phyloP scores from a whole-genome alignment of 2,329 filamentous ascomycete genomes.

The Alternaria ethzedia region DNA sequence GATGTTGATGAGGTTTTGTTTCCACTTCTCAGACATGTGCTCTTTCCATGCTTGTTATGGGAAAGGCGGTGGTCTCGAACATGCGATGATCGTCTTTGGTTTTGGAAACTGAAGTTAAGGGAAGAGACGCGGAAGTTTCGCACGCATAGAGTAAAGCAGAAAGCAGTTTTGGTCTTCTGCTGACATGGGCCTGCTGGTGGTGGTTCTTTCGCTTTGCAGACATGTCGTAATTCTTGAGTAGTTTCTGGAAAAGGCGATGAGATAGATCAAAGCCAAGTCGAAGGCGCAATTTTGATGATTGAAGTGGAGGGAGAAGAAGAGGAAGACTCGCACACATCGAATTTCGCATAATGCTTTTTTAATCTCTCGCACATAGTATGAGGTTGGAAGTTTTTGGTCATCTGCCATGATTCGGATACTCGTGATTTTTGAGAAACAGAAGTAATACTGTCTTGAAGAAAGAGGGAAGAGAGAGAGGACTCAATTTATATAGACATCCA shows the following conservation, averaged over 20 bases:
- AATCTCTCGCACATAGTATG: neutral
- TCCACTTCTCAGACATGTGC: neutral
- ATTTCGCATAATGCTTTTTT: neutral
- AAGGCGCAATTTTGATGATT: neutral
- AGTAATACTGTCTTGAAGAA: neutral
- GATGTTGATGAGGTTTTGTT: neutral
- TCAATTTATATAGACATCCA: neutral
- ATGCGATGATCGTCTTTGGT: too few species aligned
- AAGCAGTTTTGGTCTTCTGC: neutral
- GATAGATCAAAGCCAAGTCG: neutral
- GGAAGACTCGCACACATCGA: neutral
- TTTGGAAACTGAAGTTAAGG: neutral
- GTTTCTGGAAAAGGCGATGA: neutral
- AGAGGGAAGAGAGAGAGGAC: neutral
- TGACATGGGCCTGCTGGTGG: neutral
- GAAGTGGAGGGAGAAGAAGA: neutral
- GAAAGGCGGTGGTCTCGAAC: neutral
- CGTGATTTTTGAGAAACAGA: neutral
- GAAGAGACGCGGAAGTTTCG: neutral
- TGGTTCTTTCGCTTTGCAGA: neutral
- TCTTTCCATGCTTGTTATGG: accelerated
- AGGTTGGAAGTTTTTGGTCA: neutral
- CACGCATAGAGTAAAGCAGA: accelerated
- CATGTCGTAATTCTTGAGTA: accelerated
- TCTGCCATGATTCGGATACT: neutral